Base-by-base conservation (phyloP, 2,329 filamentous ascomycete species). In the Fusarium poae region DNA sequence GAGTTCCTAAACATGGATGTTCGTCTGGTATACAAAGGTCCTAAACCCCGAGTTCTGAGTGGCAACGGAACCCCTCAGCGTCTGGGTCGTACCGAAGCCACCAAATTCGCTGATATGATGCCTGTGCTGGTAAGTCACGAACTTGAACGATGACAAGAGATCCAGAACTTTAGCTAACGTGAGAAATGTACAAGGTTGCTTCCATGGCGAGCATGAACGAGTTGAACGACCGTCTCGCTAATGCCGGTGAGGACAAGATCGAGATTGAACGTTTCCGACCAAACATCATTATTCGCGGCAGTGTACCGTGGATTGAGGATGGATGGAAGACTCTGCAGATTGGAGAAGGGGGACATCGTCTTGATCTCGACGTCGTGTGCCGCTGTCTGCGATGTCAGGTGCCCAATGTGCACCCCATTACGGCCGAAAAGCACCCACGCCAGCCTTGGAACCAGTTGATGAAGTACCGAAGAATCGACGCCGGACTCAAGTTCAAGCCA, bases 371-470 rank as follows among this genome's bases (percentile, higher is more conserved):
- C 74, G 82, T 89, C 30, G 83, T 87, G 20, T 85, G 86, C 29
- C 79, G 87, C 5, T 90, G 88, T 72, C 83, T 87, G 34, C 78
- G 88, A 21, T 90, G 88, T 63, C 86, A 86, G 65, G 87, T 90
- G 3, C 88, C 88, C 9, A 90, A 90, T 75, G 88, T 90, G n/a
- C 78, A 90, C 69, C 87, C 88, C 0, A 83, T 85, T n/a, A 88
- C 87, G 7, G 88, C 84, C 11, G 81, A 83, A 61, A 87, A 88
- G 76, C 81, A 90, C 72, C 80, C 82, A 51, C 82, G 82, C 48
- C 82, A 90, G 79, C 88, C 88, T 9, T 90, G 88, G 88, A 83
- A 89, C 71, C 84, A 83, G 63, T 75, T 90, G 55, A 86, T 89
- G 82, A 85, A 84, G 71, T 90, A 88, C 76, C 79, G 88, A 11